phyloP scores from a whole-genome alignment of 345 rosid genomes.

The Populus nigra region DNA sequence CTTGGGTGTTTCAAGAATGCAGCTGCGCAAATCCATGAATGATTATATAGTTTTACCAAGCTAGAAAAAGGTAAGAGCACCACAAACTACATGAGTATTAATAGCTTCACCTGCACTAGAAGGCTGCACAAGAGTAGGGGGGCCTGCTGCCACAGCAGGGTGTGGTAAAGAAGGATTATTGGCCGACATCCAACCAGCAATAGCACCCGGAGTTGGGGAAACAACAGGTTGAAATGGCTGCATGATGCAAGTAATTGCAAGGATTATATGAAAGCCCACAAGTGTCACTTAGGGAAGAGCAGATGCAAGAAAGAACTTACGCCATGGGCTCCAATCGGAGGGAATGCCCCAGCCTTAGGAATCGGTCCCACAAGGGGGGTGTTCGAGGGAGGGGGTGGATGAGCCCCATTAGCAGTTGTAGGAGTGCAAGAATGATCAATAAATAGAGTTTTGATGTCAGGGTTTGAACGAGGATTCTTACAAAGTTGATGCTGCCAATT shows the following conservation, averaged over 20 bases:
- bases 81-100: background rate
- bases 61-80: background rate
- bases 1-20: slow-evolving; percentile 66
- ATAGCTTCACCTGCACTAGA: slow-evolving; percentile 39
- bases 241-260: slow-evolving; percentile 15
- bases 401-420: slow-evolving; percentile 60
- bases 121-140: slow-evolving; percentile 44
- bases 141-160: slow-evolving; percentile 47
- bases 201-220: slow-evolving; percentile 62
- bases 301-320: slow-evolving; percentile 35
- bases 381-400: slow-evolving; percentile 61
- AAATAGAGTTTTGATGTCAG: slow-evolving; percentile 88
- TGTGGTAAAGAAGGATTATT: slow-evolving; percentile 48
- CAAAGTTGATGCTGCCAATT: slow-evolving; percentile 98
- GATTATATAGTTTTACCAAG: background rate
- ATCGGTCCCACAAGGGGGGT: slow-evolving; percentile 62
- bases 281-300: background rate
- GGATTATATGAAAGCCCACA: slow-evolving; percentile 11
- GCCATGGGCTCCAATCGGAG: slow-evolving; percentile 69
- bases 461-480: slow-evolving; percentile 86
- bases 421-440: slow-evolving; percentile 72
- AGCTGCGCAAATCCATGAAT: slow-evolving; percentile 33
- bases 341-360: slow-evolving; percentile 66
- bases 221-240: slow-evolving; percentile 75
- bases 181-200: slow-evolving; percentile 76